Evolutionary conservation across 2,329 filamentous ascomycete genomes (phyloP).

Genomic region (Aspergillus neoniger): DNA sequence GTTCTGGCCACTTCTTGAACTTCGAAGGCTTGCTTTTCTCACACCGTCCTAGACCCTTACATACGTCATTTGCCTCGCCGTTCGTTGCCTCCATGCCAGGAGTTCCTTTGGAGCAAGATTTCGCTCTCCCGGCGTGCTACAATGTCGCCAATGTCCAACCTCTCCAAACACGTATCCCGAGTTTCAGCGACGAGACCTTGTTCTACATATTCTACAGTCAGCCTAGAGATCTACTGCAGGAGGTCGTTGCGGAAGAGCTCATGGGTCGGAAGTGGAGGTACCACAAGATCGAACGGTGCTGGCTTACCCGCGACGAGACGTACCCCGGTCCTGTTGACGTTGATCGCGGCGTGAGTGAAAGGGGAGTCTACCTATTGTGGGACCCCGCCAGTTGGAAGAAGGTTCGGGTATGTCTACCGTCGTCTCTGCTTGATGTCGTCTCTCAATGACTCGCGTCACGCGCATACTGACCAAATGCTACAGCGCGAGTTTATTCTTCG

Average conservation of each 20-base stretch:
- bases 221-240: conserved; percentile 66
- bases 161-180: conserved; percentile 58
- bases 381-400: conserved; percentile 54
- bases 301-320: conserved; percentile 53
- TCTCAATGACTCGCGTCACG: neutral
- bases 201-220: conserved; percentile 72
- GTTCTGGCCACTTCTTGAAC: conserved; percentile 19
- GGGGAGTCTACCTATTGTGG: conserved; percentile 55
- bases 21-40: neutral
- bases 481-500: conserved; percentile 52
- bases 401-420: conserved; percentile 42
- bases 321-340: conserved; percentile 52
- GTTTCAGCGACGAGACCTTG: conserved; percentile 65
- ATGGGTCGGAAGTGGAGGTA: conserved; percentile 56
- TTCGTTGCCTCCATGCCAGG: conserved; percentile 60
- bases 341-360: conserved; percentile 51
- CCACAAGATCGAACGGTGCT: conserved; percentile 55
- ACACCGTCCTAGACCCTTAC: conserved; percentile 52
- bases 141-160: conserved; percentile 67
- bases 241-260: conserved; percentile 65
- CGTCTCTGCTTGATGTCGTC: neutral
- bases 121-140: conserved; percentile 64
- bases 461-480: conserved; percentile 20
- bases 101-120: conserved; percentile 64
- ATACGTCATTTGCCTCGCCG: conserved; percentile 64